phyloP scores from a whole-genome alignment of 805 yeast genomes.

The Metschnikowia peoriensis region DNA sequence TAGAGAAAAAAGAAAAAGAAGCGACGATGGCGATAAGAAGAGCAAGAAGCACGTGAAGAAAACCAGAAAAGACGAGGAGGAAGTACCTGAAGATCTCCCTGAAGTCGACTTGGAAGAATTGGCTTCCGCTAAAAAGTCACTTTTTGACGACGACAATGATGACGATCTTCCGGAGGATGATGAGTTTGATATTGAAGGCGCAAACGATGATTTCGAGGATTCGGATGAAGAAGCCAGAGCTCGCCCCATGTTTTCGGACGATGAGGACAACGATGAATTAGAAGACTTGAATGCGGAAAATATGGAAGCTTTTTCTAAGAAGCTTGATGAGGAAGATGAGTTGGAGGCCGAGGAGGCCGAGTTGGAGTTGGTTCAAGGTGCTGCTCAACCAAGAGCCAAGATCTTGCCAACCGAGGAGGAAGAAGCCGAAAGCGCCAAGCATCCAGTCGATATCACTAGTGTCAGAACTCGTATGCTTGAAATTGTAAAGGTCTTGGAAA shows the following conservation, averaged over 20 bases:
- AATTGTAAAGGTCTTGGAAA: slow-evolving; percentile 89
- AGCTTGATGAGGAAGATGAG: slow-evolving; percentile 59
- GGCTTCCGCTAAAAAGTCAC: slow-evolving; percentile 65
- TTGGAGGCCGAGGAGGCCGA: slow-evolving; percentile 47
- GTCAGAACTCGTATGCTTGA: slow-evolving; percentile 94
- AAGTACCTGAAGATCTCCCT: slow-evolving; percentile 44
- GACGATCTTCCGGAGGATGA: slow-evolving; percentile 40
- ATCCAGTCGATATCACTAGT: slow-evolving; percentile 73
- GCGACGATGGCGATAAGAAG: slow-evolving; percentile 17
- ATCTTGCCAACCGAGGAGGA: slow-evolving; percentile 71
- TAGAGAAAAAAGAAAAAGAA: slow-evolving; percentile 27
- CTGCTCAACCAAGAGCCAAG: slow-evolving; percentile 69
- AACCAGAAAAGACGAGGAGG: slow-evolving; percentile 14
- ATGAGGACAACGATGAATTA: slow-evolving; percentile 50
- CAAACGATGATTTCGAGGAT: slow-evolving; percentile 32
- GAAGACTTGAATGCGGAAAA: slow-evolving; percentile 75
- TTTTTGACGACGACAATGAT: slow-evolving; percentile 73
- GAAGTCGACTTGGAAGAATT: slow-evolving; percentile 68
- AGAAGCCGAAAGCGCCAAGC: slow-evolving; percentile 50
- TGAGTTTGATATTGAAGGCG: slow-evolving; percentile 40
- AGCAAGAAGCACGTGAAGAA: slow-evolving; percentile 21
- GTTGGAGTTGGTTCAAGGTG: slow-evolving; percentile 51
- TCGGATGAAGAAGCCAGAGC: slow-evolving; percentile 62
- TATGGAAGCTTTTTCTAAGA: slow-evolving; percentile 74
- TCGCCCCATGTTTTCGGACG: slow-evolving; percentile 81